Evolutionary conservation across 176 grass and related monocot genomes (phyloP), one percentile per base, ranked within the genome.

Genomic region (Poa pratensis): DNA sequence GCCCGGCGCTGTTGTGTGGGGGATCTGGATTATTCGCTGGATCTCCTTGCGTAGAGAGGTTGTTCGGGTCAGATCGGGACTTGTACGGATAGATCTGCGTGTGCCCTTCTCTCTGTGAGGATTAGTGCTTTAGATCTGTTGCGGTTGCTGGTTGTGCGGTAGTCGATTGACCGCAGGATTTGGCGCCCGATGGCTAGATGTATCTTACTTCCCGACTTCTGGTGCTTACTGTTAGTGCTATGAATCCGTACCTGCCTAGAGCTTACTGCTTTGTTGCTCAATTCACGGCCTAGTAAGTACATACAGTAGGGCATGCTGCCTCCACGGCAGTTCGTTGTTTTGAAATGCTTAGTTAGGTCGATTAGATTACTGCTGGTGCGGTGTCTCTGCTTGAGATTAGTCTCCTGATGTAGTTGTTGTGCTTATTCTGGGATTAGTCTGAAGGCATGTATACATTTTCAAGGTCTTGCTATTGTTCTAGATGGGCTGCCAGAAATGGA

Each of bases 121-220:
- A 69, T 17, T 53, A 19, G 9, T 19, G 14, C 13, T 52, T 32
- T 79, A 90, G 83, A 86, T 94, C 59, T 73, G 73, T 40, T 20
- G 15, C 4, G 46, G 19, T 72, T 86, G 40, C 52, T 51, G 63
- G 60, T 51, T 51, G 15, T 18, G 59, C 9, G 86, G 42, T 34
- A 22, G 60, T 69, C 42, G 58, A 30, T 48, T 42, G 57, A 23
- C 7, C 20, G 1, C 48, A 49, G 12, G 48, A 15, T 49, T 15
- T 49, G 48, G 48, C 3, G 3, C 3, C 4, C 35, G 34, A 69
- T 69, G 17, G 35, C 9, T 1, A 9, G 9, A 55, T 54, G 8
- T 28, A n/a, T 6, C 28, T 9, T 43, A 43, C 8, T 74, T 43
- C 18, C 3, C 30, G 17, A 2, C 13, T 7, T 76, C 10, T 48